These are phyloP conservation scores for Babesia microti DNA, from an alignment of 169 alveolate genomes.

Conservation along the genomic window DNA sequence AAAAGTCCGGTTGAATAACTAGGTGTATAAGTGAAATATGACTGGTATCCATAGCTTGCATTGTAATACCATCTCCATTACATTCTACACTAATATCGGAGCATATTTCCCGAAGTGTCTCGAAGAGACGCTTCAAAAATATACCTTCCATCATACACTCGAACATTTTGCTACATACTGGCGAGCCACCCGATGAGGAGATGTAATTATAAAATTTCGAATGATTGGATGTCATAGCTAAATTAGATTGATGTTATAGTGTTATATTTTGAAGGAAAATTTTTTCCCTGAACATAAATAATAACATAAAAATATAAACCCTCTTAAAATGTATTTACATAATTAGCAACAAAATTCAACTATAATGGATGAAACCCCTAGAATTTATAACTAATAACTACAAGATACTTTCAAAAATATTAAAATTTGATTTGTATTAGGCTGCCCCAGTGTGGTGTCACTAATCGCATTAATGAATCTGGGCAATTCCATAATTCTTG, in stretches of 20 bases:
- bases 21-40: conserved; percentile 77
- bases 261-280: too few relatives aligned
- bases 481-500: too few relatives aligned
- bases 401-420: too few relatives aligned
- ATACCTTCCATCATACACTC: conserved; percentile 65
- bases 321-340: too few relatives aligned
- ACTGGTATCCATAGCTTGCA: conserved; percentile 83
- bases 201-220: not conserved
- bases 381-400: too few relatives aligned
- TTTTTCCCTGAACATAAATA: too few relatives aligned
- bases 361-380: too few relatives aligned
- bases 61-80: conserved; percentile 70
- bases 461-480: too few relatives aligned
- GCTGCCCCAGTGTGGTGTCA: too few relatives aligned
- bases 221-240: not conserved
- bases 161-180: conserved; percentile 41
- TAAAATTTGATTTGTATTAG: too few relatives aligned
- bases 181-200: not conserved
- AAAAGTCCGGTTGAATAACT: conserved; percentile 69
- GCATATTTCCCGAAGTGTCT: conserved; percentile 74
- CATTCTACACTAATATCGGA: conserved; percentile 79
- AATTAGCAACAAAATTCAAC: too few relatives aligned
- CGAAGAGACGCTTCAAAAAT: conserved; percentile 58
- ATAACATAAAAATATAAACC: too few relatives aligned
- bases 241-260: not conserved